Evolutionary conservation across 1,284 basidiomycete species (phyloP).

Genomic region (Violaceomyces palustris): DNA sequence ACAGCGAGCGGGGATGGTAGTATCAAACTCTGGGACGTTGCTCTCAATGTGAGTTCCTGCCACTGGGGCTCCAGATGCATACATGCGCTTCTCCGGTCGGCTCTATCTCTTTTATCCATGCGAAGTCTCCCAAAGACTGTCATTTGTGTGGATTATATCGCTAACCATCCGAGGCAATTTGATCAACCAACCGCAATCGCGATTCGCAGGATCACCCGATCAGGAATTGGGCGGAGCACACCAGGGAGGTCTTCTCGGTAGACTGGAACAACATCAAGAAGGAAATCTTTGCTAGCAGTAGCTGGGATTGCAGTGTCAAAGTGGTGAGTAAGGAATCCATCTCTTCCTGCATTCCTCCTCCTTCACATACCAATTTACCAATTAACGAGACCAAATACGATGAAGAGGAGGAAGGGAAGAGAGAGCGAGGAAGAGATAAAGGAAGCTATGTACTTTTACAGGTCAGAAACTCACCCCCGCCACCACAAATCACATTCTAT

Average conservation of each 20-base stretch:
- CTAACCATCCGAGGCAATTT: neutral
- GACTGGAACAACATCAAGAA: slow-evolving; percentile 97
- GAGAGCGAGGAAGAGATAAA: too few relatives aligned
- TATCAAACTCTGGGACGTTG: slow-evolving; percentile 83
- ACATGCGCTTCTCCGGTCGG: too few relatives aligned
- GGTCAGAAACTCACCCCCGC: too few relatives aligned
- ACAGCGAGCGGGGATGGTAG: slow-evolving; percentile 87
- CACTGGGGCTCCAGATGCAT: neutral
- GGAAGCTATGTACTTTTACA: too few relatives aligned
- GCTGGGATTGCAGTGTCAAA: slow-evolving; percentile 89
- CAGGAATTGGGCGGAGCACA: slow-evolving; percentile 87
- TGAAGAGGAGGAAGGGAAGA: too few relatives aligned
- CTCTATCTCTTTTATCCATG: too few relatives aligned
- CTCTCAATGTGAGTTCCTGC: slow-evolving; percentile 66
- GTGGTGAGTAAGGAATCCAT: slow-evolving; percentile 61
- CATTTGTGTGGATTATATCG: slow-evolving; percentile 1
- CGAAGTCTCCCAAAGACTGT: too few relatives aligned
- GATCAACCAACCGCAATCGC: neutral
- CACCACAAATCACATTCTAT: neutral
- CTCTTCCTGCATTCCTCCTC: neutral
- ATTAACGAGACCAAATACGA: neutral
- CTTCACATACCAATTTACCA: too few relatives aligned
- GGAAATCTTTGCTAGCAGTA: slow-evolving; percentile 71
- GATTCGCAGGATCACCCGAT: slow-evolving; percentile 72
- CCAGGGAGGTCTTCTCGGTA: slow-evolving; percentile 84